Conservation (phyloP, 164 flowering plant species). For the Stephania cephalantha region DNA sequence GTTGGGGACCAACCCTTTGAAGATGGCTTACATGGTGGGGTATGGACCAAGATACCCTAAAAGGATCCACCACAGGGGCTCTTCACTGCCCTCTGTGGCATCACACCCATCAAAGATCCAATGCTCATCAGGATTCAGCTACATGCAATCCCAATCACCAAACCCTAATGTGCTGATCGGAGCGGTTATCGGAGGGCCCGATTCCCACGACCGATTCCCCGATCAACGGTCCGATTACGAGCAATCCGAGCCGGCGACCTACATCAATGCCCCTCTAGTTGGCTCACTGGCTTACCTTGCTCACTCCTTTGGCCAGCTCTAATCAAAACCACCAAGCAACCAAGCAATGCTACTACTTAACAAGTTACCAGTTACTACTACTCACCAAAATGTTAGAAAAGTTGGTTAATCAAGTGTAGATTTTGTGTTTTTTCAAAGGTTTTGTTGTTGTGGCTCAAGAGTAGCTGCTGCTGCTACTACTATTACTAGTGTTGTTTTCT, state of each 20-base stretch:
- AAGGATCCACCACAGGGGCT: conserved; percentile 86
- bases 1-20: conserved; percentile 76
- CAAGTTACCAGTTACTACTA: background rate
- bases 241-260: conserved; percentile 87
- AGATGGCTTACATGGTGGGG: conserved; percentile 93
- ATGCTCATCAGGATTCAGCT: conserved; percentile 58
- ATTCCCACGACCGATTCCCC: conserved; percentile 55
- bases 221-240: conserved; percentile 71
- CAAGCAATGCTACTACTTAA: background rate
- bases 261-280: conserved; percentile 76
- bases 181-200: conserved; percentile 86
- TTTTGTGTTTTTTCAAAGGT: background rate
- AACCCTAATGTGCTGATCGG: conserved; percentile 75
- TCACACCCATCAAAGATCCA: conserved; percentile 69
- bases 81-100: conserved; percentile 69
- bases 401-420: background rate
- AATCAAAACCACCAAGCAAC: background rate
- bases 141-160: conserved; percentile 47
- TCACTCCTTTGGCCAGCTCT: conserved; percentile 79
- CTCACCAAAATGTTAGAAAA: background rate
- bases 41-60: conserved; percentile 71
- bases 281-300: conserved; percentile 76
- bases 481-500: background rate
- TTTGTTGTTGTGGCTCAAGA: background rate
- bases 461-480: background rate